Base-by-base conservation (phyloP, 257 asterid species). In the Fraxinus quadrangulata region DNA sequence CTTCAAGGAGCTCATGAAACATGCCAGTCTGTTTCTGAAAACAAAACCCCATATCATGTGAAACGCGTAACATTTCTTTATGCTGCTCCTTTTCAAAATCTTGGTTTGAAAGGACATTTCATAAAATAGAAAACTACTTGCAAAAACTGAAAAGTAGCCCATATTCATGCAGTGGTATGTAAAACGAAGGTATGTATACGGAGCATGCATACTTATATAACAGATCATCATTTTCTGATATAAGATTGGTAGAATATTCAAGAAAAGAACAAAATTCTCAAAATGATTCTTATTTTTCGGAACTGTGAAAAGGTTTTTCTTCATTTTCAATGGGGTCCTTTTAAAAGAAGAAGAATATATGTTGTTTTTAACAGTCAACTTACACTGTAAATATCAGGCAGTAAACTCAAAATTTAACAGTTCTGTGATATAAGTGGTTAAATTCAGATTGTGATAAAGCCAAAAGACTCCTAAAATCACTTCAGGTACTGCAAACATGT, bases 391-490 rank as follows among this genome's bases (percentile, higher is more conserved):
- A 63, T 63, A 26, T 63, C 19, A 63, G 36, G 19, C 30, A 13
- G 36, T 63, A 61, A 61, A 61, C 30, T 63, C 69, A 63, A 23
- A 26, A 63, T 63, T 16, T 31, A 24, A 56, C 24, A 56, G 21
- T 56, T 56, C 5, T n/a, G 66, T 56, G 66, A 56, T 56, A 7
- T 56, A 56, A 56, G 34, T 63, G 36, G 31, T 63, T 10, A n/a
- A 56, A 21, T 56, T n/a, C 66, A 56, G 21, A 56, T 6, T n/a
- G 28, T 56, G 9, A 56, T 56, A 56, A 77, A 36, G 26, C 70
- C 70, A 12, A 72, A 67, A 11, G 34, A 26, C 78, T 42, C 54
- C 63, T 42, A 54, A 54, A 76, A 54, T 77, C 78, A 47, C 63
- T 45, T 49, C 77, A 47, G 67, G 56, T 5, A 9, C 49, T 70